These are phyloP conservation scores for Isatis tinctoria DNA, from an alignment of 345 rosid genomes.

Conservation along the genomic window DNA sequence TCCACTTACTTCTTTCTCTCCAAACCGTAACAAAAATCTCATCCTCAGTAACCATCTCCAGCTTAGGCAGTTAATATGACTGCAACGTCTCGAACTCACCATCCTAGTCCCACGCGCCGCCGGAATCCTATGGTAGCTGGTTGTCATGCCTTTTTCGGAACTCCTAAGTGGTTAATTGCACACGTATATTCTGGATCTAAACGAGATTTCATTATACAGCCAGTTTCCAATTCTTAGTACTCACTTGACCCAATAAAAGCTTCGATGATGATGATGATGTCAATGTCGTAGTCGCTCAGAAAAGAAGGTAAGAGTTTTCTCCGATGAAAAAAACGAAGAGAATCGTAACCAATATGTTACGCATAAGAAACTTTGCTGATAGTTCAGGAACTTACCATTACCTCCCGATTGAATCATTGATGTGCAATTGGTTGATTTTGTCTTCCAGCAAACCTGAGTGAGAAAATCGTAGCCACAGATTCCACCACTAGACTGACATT, in stretches of 20 bases:
- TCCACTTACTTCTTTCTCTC: constrained; percentile 95
- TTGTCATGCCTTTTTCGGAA: constrained; percentile 76
- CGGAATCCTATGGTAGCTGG: constrained; percentile 87
- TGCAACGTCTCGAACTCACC: constrained; percentile 71
- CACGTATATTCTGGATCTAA: constrained; percentile 61
- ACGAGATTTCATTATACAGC: constrained; percentile 83
- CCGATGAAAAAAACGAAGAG: constrained; percentile 30
- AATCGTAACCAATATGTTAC: background rate
- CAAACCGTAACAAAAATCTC: constrained; percentile 72
- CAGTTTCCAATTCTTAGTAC: constrained; percentile 64
- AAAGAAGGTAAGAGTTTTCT: constrained; percentile 53
- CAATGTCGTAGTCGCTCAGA: background rate
- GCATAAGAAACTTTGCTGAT: too few relatives aligned
- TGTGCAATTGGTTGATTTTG: too few relatives aligned
- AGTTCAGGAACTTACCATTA: too few relatives aligned
- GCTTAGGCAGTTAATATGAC: constrained; percentile 85
- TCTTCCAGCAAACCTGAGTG: too few relatives aligned
- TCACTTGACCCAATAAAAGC: constrained; percentile 60
- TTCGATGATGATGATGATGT: constrained; percentile 10
- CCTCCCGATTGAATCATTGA: too few relatives aligned
- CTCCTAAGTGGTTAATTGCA: constrained; percentile 75
- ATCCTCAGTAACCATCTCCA: constrained; percentile 89
- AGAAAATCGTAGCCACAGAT: too few relatives aligned
- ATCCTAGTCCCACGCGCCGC: constrained; percentile 75
- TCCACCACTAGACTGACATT: too few relatives aligned